These are phyloP conservation scores for Arabidopsis lyrata DNA, from an alignment of 441 rosid genomes.

Conservation along the genomic window DNA sequence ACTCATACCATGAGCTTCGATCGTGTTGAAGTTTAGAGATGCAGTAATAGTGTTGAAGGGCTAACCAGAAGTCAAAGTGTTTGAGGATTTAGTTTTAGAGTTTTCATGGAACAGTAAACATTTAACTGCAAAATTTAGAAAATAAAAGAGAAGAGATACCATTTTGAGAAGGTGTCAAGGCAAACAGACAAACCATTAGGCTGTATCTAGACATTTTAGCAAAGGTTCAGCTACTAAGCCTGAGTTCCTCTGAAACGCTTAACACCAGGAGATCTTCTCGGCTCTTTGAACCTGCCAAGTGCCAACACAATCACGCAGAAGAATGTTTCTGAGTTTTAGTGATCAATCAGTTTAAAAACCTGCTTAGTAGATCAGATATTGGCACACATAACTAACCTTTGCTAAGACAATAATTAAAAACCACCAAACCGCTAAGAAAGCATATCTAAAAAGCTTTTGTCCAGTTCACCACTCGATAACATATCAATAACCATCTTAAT, in stretches of 20 bases:
- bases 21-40: slow-evolving; percentile 81
- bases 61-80: not conserved
- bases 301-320: not conserved
- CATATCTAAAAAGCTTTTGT: not conserved
- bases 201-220: no score
- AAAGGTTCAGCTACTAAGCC: not conserved
- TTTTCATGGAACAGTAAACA: not conserved
- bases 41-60: slow-evolving; percentile 60
- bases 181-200: not conserved
- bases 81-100: not conserved
- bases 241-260: not conserved
- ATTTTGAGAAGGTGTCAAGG: not conserved
- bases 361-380: not conserved
- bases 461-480: slow-evolving; percentile 5
- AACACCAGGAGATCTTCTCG: not conserved
- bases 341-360: slow-evolving; percentile 1
- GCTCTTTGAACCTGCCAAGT: not conserved
- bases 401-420: not conserved
- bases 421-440: not conserved
- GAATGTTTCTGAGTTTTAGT: slow-evolving; percentile 1
- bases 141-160: not conserved
- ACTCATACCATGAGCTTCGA: slow-evolving; percentile 79
- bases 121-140: not conserved
- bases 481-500: not conserved
- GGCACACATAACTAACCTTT: slow-evolving; percentile 1